phyloP scores from a whole-genome alignment of 768 basidiomycete genomes.

The Auriscalpium vulgare region DNA sequence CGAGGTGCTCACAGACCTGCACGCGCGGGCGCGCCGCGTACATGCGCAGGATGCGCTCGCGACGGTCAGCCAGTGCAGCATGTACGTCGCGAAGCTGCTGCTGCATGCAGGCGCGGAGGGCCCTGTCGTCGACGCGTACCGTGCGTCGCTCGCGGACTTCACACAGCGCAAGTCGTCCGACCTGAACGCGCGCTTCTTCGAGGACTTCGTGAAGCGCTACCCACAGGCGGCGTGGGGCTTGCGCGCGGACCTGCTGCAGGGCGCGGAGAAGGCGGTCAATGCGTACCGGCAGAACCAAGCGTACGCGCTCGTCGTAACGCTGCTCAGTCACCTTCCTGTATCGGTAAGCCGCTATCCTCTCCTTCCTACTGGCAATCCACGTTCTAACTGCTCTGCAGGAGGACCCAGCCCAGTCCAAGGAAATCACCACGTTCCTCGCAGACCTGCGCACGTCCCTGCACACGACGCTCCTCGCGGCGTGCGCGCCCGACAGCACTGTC shows the following conservation, averaged over 20 bases:
- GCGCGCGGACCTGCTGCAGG: constrained; percentile 48
- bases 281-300: constrained; percentile 68
- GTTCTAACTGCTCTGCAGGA: constrained; percentile 19
- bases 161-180: constrained; percentile 73
- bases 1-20: constrained; percentile 53
- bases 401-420: constrained; percentile 23
- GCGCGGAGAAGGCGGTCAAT: constrained; percentile 59
- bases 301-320: constrained; percentile 59
- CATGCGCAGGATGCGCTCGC: constrained; percentile 54
- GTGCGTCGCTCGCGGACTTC: constrained; percentile 64
- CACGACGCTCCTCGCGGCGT: constrained; percentile 38
- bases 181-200: constrained; percentile 67
- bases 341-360: no score
- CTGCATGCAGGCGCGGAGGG: constrained; percentile 30
- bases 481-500: constrained; percentile 34
- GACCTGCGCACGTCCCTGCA: constrained; percentile 42
- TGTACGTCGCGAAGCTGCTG: constrained; percentile 59
- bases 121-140: constrained; percentile 47
- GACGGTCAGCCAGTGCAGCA: constrained; percentile 58
- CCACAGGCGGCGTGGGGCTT: constrained; percentile 60
- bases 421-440: constrained; percentile 43
- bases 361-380: no score
- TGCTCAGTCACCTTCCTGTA: constrained; percentile 42
- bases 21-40: constrained; percentile 61
- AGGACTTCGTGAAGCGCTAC: constrained; percentile 65